Base-by-base conservation (phyloP, 768 basidiomycete genomes). In the Suillus tomentosus region DNA sequence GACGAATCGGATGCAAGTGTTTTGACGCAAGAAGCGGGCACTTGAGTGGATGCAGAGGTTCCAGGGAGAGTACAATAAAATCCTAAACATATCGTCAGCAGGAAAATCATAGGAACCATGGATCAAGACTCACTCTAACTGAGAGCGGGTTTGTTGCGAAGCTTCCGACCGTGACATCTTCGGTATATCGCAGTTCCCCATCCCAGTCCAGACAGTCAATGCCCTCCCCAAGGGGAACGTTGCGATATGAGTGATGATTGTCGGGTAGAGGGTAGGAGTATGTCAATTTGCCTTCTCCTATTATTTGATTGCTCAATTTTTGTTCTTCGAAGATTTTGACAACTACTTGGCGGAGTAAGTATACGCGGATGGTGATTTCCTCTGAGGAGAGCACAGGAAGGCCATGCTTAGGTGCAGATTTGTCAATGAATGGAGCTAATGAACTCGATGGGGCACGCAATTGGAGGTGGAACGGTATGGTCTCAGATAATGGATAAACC, bases 381-480 rank as follows among this genome's bases (percentile, higher is more conserved):
- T 62, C 70, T 34, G 45, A 63, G 17, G 47, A 34, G 54, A 66
- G 61, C 5, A 57, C 31, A 31, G 45, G 58, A 31, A 42, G 40
- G 31, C 63, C 61, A 39, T 34, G 37, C 24, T 48, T 62, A 22
- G 42, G 62, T 37, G 43, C 62, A 9, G 65, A 65, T 47, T 74
- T 69, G 39, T 68, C 65, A 64, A 87, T 70, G 67, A 88, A 81
- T 19, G 81, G 79, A 24, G 73, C 75, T 9, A 89, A 77, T 1
- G 84, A 82, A 24, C 76, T 69, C 1, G 79, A 66, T 22, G 77
- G 76, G 11, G 82, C 87, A 36, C 79, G 79, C 42, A 90, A 77
- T 66, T 90, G 89, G 19, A 91, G 69, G 68, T 89, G 86, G 72
- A 90, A 86, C 8, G 87, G 87, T 10, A 90, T 87, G 19, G 76